Percentiles rank a stretch among this genome's conserved stretches.
These are phyloP conservation scores for Ceratobasidium sp. DNA, from an alignment of 1,284 basidiomycete genomes.

Conservation along the genomic window DNA sequence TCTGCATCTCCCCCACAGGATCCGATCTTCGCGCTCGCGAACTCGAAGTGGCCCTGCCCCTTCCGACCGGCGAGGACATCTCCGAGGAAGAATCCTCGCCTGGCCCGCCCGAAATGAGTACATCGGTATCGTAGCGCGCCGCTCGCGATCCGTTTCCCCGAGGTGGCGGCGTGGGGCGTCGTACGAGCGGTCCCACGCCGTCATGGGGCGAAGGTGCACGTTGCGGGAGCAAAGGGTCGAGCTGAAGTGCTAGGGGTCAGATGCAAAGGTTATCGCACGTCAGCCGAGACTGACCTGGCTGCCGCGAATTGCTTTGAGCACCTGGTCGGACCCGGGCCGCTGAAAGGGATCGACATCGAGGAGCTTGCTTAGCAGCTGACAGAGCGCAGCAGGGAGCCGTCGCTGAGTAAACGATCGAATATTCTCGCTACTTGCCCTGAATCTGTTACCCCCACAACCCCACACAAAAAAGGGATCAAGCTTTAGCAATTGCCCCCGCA, in stretches of 20 bases:
- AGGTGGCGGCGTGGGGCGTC: constrained; percentile 32
- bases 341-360: constrained; percentile 35
- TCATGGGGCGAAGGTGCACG: constrained; percentile 1
- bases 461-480: constrained; percentile 1
- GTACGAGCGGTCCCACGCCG: constrained; percentile 40
- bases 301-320: constrained; percentile 42
- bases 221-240: constrained; percentile 24
- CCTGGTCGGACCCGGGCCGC: constrained; percentile 45
- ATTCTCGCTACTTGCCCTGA: constrained; percentile 43
- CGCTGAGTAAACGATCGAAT: constrained; percentile 39
- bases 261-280: constrained; percentile 35
- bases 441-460: constrained; percentile 33
- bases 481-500: constrained; percentile 25
- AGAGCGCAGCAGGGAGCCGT: constrained; percentile 42
- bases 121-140: constrained; percentile 26
- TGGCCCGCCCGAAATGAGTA: constrained; percentile 3
- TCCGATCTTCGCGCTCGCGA: constrained; percentile 37
- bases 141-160: constrained; percentile 37
- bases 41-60: constrained; percentile 14
- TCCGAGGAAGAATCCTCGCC: constrained; percentile 28
- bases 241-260: constrained; percentile 20
- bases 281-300: constrained; percentile 39
- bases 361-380: constrained; percentile 47
- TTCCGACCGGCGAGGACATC: background rate
- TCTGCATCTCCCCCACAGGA: constrained; percentile 34